These are phyloP conservation scores for Pelargonium cotyledonis DNA, from an alignment of 441 rosid species.

Conservation along the genomic window DNA sequence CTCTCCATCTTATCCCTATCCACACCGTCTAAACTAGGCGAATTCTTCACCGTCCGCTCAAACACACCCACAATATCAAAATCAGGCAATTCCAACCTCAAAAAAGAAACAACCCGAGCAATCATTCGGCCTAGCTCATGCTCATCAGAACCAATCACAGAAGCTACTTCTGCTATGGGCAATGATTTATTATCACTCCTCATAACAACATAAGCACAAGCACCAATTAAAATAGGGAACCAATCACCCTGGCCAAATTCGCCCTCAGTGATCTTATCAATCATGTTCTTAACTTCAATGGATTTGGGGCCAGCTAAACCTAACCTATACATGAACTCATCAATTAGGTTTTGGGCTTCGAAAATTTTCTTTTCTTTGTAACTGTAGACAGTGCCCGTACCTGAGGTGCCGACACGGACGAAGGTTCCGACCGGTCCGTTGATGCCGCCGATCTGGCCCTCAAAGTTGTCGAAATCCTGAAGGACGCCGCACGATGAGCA, in stretches of 20 bases:
- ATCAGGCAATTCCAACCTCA: conserved; percentile 43
- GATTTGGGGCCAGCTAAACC: conserved; percentile 26
- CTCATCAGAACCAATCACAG: conserved; percentile 42
- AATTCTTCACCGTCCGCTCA: conserved; percentile 37
- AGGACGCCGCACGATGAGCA: conserved; percentile 3
- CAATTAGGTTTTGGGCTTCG: conserved; percentile 50
- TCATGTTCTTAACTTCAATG: conserved; percentile 38
- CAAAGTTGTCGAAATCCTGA: conserved; percentile 37
- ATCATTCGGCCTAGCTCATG: conserved; percentile 67
- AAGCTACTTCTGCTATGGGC: conserved; percentile 45
- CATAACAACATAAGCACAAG: conserved; percentile 50
- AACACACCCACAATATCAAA: conserved; percentile 50
- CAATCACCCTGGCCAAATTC: conserved; percentile 71
- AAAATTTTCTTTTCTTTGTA: conserved; percentile 60
- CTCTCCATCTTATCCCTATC: conserved; percentile 35
- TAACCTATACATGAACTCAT: conserved; percentile 28
- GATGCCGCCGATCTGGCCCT: conserved; percentile 37
- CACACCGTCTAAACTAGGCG: conserved; percentile 25
- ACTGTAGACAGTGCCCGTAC: conserved; percentile 42
- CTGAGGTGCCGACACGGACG: conserved; percentile 47
- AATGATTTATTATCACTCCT: conserved; percentile 46
- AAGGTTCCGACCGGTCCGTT: conserved; percentile 56
- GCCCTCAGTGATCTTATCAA: conserved; percentile 46
- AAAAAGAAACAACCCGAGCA: conserved; percentile 49
- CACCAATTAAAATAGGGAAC: conserved; percentile 62